A percentile compares a stretch with the other conserved stretches of the same genome.
phyloP scores from a whole-genome alignment of 495 filamentous ascomycete species.

The Trichocladium antarcticum region DNA sequence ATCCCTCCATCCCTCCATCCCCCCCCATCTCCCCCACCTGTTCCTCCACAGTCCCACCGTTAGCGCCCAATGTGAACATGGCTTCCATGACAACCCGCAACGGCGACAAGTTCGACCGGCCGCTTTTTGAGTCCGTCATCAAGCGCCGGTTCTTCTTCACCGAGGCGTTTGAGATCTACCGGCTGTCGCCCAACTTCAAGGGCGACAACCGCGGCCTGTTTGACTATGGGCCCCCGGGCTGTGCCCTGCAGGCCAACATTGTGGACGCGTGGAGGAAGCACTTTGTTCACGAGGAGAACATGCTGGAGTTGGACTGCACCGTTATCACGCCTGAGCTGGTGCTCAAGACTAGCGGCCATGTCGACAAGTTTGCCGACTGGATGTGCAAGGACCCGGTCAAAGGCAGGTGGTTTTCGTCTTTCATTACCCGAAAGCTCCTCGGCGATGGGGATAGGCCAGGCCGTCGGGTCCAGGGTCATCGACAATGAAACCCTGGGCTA shows the following conservation, averaged over 20 bases:
- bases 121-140: slow-evolving; percentile 34
- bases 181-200: slow-evolving; percentile 52
- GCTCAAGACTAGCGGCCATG: slow-evolving; percentile 85
- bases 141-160: slow-evolving; percentile 36
- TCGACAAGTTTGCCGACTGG: slow-evolving; percentile 87
- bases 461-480: slow-evolving; percentile 41
- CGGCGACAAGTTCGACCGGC: slow-evolving; percentile 36
- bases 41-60: too few relatives aligned
- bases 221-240: slow-evolving; percentile 66
- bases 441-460: slow-evolving; percentile 48
- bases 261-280: slow-evolving; percentile 79
- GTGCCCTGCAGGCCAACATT: slow-evolving; percentile 62
- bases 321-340: slow-evolving; percentile 62
- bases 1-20: too few relatives aligned
- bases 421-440: slow-evolving; percentile 40
- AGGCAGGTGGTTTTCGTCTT: slow-evolving; percentile 13
- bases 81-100: slow-evolving; percentile 26
- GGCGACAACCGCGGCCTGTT: slow-evolving; percentile 59
- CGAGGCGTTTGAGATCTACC: slow-evolving; percentile 49
- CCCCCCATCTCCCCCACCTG: too few relatives aligned
- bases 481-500: slow-evolving; percentile 65
- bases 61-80: too few relatives aligned
- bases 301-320: slow-evolving; percentile 69
- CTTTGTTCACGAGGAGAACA: slow-evolving; percentile 71
- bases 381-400: slow-evolving; percentile 45